Percentiles rank a stretch among this genome's conserved stretches.
Evolutionary conservation across 116 monocot species (phyloP).

Genomic region (Posidonia oceanica): DNA sequence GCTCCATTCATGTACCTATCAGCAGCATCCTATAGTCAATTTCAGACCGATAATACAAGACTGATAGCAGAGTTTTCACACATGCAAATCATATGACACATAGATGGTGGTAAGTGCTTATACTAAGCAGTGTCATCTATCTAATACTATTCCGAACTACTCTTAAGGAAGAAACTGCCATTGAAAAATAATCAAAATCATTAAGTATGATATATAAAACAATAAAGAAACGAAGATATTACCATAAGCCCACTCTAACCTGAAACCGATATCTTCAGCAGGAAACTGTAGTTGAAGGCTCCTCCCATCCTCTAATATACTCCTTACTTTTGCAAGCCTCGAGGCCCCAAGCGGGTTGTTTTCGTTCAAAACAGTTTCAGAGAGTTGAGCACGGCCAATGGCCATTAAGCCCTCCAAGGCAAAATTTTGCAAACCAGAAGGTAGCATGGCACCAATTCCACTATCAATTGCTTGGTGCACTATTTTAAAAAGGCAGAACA

Average conservation of each 20-base stretch:
- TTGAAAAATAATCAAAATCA: too few species aligned
- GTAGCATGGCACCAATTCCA: conserved; percentile 51
- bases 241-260: conserved; percentile 28
- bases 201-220: too few species aligned
- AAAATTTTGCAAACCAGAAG: conserved; percentile 60
- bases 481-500: conserved; percentile 14
- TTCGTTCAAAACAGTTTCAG: conserved; percentile 63
- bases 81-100: too few species aligned
- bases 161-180: too few species aligned
- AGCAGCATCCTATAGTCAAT: neutral
- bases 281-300: conserved; percentile 97
- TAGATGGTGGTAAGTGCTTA: too few species aligned
- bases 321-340: conserved; percentile 61
- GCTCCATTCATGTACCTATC: conserved; percentile 72
- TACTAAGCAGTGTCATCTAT: too few species aligned
- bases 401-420: conserved; percentile 73
- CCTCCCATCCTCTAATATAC: conserved; percentile 77
- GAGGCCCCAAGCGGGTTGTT: conserved; percentile 60
- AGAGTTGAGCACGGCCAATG: conserved; percentile 77
- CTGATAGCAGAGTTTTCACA: neutral
- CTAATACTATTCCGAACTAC: too few species aligned
- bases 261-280: conserved; percentile 96
- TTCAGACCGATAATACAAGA: neutral
- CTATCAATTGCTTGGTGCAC: conserved; percentile 71
- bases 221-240: neutral